These are phyloP conservation scores for Alternaria gaisen DNA, from an alignment of 2,329 filamentous ascomycete species.

Conservation along the genomic window DNA sequence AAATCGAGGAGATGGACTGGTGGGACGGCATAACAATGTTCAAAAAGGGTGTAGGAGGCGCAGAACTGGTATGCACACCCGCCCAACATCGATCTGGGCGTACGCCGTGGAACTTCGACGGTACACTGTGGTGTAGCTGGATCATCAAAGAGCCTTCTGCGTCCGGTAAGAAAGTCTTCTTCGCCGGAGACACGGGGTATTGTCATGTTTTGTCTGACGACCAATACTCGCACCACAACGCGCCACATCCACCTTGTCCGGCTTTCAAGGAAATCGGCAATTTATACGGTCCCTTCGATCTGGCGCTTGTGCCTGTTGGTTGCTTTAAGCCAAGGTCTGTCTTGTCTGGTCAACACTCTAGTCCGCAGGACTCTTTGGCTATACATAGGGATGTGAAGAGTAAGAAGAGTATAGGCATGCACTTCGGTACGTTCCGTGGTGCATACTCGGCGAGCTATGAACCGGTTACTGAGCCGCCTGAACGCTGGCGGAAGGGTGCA, in stretches of 20 bases:
- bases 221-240: slow-evolving; percentile 42
- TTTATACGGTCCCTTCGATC: slow-evolving; percentile 58
- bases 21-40: slow-evolving; percentile 56
- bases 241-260: slow-evolving; percentile 55
- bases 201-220: slow-evolving; percentile 46
- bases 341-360: slow-evolving; percentile 57
- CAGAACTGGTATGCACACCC: slow-evolving; percentile 57
- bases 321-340: slow-evolving; percentile 57
- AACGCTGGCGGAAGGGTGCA: slow-evolving; percentile 56
- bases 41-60: slow-evolving; percentile 46
- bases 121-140: slow-evolving; percentile 61
- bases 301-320: slow-evolving; percentile 60
- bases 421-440: slow-evolving; percentile 60
- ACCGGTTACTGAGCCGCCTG: slow-evolving; percentile 59
- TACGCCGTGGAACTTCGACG: slow-evolving; percentile 50
- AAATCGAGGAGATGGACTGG: slow-evolving; percentile 61
- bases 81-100: slow-evolving; percentile 60
- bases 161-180: slow-evolving; percentile 53
- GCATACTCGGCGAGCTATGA: slow-evolving; percentile 57
- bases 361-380: slow-evolving; percentile 58
- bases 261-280: slow-evolving; percentile 59
- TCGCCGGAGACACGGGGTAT: slow-evolving; percentile 62
- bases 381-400: slow-evolving; percentile 60
- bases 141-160: slow-evolving; percentile 45
- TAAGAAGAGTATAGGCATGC: slow-evolving; percentile 61